Percentiles rank a stretch among this genome's conserved stretches.
Evolutionary conservation across 495 filamentous ascomycete genomes (phyloP).

Genomic region (Rhypophila decipiens): DNA sequence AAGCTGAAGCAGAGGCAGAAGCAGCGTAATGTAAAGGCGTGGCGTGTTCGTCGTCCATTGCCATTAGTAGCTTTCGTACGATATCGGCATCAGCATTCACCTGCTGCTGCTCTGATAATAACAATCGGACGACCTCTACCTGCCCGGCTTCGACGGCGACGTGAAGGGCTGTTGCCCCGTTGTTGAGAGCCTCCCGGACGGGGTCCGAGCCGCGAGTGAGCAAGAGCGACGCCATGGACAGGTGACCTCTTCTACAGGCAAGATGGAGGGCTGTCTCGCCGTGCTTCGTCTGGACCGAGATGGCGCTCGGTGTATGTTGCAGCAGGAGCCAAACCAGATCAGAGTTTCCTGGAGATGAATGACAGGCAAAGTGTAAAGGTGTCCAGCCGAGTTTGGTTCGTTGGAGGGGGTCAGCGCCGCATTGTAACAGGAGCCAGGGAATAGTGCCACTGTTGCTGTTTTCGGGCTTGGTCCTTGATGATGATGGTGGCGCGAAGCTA

Average conservation of each 20-base stretch:
- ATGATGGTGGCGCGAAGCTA: not conserved
- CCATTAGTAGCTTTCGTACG: not conserved
- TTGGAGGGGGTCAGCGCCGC: not conserved
- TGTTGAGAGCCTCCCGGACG: not conserved
- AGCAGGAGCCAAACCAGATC: not conserved
- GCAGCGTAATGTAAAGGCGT: not conserved
- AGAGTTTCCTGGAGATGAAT: not conserved
- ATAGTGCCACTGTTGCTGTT: not conserved
- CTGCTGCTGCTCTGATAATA: too few relatives aligned
- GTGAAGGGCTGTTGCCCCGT: not conserved
- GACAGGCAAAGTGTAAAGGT: not conserved
- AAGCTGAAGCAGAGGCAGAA: too few relatives aligned
- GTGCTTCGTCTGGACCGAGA: not conserved
- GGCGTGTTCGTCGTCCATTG: not conserved
- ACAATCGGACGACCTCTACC: not conserved
- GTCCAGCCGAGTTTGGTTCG: not conserved
- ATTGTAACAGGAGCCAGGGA: not conserved
- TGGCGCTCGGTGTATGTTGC: not conserved
- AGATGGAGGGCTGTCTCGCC: not conserved
- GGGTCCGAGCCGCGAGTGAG: not conserved
- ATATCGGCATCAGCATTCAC: too few relatives aligned
- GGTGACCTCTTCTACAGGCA: not conserved
- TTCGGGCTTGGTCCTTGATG: too few relatives aligned
- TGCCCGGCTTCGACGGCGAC: not conserved
- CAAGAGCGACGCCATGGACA: not conserved